Conservation (phyloP, 1,139 yeast species). For the Scheffersomyces stambukii region DNA sequence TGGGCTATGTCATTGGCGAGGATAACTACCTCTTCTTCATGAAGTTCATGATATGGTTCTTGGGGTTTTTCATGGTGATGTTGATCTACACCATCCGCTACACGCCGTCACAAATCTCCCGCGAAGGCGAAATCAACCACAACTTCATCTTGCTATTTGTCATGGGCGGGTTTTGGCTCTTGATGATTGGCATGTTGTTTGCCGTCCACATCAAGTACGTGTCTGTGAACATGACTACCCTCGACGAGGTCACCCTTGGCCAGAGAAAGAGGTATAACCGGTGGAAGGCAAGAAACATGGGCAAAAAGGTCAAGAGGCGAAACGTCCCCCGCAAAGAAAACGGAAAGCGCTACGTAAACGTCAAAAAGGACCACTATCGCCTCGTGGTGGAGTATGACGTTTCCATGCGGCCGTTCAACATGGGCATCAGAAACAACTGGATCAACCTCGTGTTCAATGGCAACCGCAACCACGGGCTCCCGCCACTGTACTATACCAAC, state of each 20-base stretch:
- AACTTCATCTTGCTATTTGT: constrained; percentile 44
- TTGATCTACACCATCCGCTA: constrained; percentile 22
- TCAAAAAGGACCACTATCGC: constrained; percentile 20
- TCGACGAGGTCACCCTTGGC: constrained; percentile 28
- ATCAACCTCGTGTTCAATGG: constrained; percentile 30
- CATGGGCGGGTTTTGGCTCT: constrained; percentile 35
- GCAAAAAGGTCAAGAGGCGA: constrained; percentile 5
- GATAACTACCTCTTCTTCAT: constrained; percentile 50
- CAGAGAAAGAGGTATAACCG: constrained; percentile 20
- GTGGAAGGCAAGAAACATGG: constrained; percentile 15
- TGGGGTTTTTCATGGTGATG: constrained; percentile 25
- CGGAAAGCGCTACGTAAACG: constrained; percentile 31
- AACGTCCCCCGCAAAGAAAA: constrained; percentile 24
- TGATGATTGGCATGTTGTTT: constrained; percentile 37
- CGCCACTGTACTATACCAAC: constrained; percentile 7
- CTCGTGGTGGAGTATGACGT: constrained; percentile 28
- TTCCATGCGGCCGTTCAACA: constrained; percentile 21
- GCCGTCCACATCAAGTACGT: constrained; percentile 36
- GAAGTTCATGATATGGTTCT: constrained; percentile 40
- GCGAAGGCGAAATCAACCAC: constrained; percentile 27
- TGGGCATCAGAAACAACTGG: constrained; percentile 31
- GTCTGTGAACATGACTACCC: constrained; percentile 41
- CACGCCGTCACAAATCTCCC: constrained; percentile 22
- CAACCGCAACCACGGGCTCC: constrained; percentile 19
- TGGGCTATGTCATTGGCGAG: constrained; percentile 57